Conservation (phyloP, 257 asterid species). For the Agastache rugosa region DNA sequence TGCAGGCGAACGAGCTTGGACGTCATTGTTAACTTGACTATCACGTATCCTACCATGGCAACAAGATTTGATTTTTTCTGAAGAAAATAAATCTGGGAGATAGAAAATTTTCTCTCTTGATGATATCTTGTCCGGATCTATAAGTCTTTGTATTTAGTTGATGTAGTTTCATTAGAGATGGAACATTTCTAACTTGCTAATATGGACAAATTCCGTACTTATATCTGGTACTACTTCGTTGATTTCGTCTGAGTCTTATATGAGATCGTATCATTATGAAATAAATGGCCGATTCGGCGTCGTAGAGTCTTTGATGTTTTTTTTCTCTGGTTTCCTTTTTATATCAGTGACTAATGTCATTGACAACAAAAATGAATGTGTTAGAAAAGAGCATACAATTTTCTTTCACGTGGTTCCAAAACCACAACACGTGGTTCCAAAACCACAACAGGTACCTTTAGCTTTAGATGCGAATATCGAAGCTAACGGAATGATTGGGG, state of each 20-base stretch:
- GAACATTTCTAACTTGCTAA: neutral
- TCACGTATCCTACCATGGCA: slow-evolving; percentile 28
- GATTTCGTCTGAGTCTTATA: neutral
- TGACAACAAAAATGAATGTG: too few relatives aligned
- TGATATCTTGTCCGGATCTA: slow-evolving; percentile 16
- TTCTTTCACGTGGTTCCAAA: too few relatives aligned
- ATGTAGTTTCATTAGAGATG: slow-evolving; percentile 8
- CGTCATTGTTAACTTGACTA: slow-evolving; percentile 30
- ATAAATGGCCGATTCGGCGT: neutral
- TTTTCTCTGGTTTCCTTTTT: too few relatives aligned
- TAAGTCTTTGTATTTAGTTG: slow-evolving; percentile 12
- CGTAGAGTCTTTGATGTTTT: too few relatives aligned
- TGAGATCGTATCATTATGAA: neutral
- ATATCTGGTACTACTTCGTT: neutral
- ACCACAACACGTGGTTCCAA: too few relatives aligned
- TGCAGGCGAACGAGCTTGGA: slow-evolving; percentile 36
- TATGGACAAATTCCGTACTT: neutral
- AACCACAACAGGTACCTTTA: too few relatives aligned
- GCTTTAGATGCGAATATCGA: too few relatives aligned
- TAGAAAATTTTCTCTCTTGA: slow-evolving; percentile 21
- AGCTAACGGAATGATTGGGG: too few relatives aligned
- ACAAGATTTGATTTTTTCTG: slow-evolving; percentile 42
- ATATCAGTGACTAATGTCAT: neutral
- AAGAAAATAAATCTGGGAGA: slow-evolving; percentile 34
- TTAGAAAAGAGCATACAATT: too few relatives aligned